A percentile compares a stretch with the other conserved stretches of the same genome.
These are phyloP conservation scores for Medicago lupulina DNA, from an alignment of 306 rosid genomes.

Conservation along the genomic window DNA sequence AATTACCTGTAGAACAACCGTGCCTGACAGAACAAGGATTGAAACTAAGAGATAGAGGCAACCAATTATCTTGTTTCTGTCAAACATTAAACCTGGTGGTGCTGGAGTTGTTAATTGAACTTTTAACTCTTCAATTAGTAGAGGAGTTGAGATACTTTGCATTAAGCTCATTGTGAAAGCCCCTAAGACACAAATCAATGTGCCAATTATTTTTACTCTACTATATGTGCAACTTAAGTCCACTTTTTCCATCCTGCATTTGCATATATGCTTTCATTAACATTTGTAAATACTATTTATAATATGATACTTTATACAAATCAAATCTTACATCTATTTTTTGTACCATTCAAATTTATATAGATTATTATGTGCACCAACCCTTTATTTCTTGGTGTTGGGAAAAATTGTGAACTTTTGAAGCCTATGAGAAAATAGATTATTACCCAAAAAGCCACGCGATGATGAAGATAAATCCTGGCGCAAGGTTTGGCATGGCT, in stretches of 20 bases:
- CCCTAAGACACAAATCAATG: constrained; percentile 74
- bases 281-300: not conserved
- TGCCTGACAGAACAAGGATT: constrained; percentile 58
- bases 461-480: constrained; percentile 78
- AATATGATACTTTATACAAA: not conserved
- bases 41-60: constrained; percentile 74
- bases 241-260: constrained; percentile 81
- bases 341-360: not conserved
- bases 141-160: constrained; percentile 53
- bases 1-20: constrained; percentile 74
- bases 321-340: too few species aligned
- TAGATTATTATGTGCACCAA: not conserved
- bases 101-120: constrained; percentile 20
- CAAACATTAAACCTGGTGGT: constrained; percentile 44
- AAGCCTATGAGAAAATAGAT: too few species aligned
- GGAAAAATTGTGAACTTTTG: not conserved
- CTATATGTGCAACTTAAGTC: constrained; percentile 73
- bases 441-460: constrained; percentile 80
- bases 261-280: constrained; percentile 1
- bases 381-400: not conserved
- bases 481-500: constrained; percentile 97
- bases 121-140: constrained; percentile 1
- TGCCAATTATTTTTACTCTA: constrained; percentile 77
- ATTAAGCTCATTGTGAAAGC: constrained; percentile 81
- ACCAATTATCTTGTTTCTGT: constrained; percentile 63